These are phyloP conservation scores for Ceratobasidium sp. DNA, from an alignment of 1,284 basidiomycete genomes.

Conservation along the genomic window DNA sequence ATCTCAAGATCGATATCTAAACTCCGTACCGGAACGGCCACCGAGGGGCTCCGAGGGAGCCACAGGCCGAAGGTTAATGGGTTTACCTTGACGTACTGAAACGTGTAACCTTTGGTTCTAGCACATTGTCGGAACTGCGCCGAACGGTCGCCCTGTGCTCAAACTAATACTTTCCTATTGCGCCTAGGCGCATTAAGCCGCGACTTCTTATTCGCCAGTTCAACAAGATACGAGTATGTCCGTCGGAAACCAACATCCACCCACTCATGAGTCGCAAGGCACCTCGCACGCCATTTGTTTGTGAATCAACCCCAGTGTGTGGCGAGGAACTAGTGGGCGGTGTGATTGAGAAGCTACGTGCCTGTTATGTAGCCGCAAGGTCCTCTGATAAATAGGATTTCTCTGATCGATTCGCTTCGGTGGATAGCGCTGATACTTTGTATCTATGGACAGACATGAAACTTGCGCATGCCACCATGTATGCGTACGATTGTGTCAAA, in stretches of 20 bases:
- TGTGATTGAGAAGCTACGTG: too few relatives aligned
- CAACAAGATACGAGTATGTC: constrained; percentile 33
- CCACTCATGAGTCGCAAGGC: neutral
- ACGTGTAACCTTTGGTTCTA: neutral
- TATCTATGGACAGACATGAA: neutral
- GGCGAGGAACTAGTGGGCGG: constrained; percentile 8
- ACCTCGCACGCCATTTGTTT: neutral
- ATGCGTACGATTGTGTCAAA: neutral
- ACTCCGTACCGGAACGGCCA: constrained; percentile 9
- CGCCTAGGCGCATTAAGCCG: neutral
- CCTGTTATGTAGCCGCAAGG: too few relatives aligned
- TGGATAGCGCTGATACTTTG: too few relatives aligned
- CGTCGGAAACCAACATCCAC: neutral
- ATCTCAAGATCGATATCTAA: neutral
- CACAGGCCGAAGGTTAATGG: neutral
- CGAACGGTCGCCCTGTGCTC: neutral
- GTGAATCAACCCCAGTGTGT: too few relatives aligned
- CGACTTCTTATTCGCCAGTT: constrained; percentile 4
- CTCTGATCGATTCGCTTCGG: neutral
- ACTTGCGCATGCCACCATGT: constrained; percentile 5
- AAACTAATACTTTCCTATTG: neutral
- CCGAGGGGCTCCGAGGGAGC: constrained; percentile 26
- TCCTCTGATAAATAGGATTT: too few relatives aligned
- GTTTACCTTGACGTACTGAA: neutral
- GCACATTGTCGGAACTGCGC: neutral